Conservation (phyloP, 1,284 basidiomycete genomes). For the Cryptococcus hybrid region DNA sequence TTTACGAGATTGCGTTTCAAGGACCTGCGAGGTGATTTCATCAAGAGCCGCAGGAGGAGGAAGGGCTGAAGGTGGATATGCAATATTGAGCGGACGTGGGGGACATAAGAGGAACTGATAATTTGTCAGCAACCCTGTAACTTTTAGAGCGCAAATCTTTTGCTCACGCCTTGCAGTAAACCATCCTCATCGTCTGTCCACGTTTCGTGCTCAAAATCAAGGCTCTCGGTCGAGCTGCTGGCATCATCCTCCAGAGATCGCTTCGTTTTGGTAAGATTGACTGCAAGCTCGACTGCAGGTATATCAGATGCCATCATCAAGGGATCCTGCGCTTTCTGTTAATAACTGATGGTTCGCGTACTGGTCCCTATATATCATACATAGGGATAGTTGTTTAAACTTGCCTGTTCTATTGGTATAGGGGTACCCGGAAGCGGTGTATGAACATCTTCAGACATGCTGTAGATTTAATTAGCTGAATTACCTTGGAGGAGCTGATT, state of each 20-base stretch:
- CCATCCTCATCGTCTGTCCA: slow-evolving; percentile 43
- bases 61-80: slow-evolving; percentile 39
- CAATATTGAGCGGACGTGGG: slow-evolving; percentile 20
- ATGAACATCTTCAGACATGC: slow-evolving; percentile 15
- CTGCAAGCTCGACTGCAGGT: slow-evolving; percentile 16
- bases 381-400: not conserved
- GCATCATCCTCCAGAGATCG: not conserved
- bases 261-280: too few relatives aligned
- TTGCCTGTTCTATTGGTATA: slow-evolving; percentile 17
- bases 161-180: slow-evolving; percentile 35
- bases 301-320: slow-evolving; percentile 41
- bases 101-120: slow-evolving; percentile 37
- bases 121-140: not conserved
- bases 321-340: slow-evolving; percentile 11
- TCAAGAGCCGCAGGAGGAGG: slow-evolving; percentile 39
- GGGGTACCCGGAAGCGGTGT: slow-evolving; percentile 26
- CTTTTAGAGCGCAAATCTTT: not conserved
- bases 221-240: not conserved
- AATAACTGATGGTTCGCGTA: not conserved
- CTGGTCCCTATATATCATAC: not conserved
- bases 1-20: slow-evolving; percentile 19
- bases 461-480: slow-evolving; percentile 3
- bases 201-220: not conserved
- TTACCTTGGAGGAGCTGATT: not conserved
- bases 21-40: slow-evolving; percentile 38